Conservation (phyloP, 2,329 filamentous ascomycete genomes). For the Delphinella strobiligena region DNA sequence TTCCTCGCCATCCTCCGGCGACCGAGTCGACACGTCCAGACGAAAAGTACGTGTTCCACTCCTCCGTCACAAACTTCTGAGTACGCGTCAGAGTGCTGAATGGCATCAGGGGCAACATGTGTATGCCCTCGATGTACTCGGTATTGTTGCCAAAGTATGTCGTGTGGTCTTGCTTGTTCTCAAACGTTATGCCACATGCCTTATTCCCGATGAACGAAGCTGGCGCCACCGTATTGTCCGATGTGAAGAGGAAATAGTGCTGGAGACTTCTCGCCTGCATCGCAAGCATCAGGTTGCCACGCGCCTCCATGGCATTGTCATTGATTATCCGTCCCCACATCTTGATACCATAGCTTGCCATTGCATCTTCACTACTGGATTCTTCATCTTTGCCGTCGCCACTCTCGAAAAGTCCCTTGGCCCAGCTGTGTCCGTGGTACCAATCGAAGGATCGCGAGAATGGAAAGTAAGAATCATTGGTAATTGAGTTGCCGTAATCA, state of each 20-base stretch:
- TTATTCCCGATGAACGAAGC: slow-evolving; percentile 70
- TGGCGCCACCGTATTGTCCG: slow-evolving; percentile 60
- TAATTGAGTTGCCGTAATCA: slow-evolving; percentile 67
- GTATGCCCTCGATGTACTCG: slow-evolving; percentile 49
- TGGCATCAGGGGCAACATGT: slow-evolving; percentile 69
- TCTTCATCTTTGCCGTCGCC: slow-evolving; percentile 75
- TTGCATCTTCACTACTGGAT: slow-evolving; percentile 79
- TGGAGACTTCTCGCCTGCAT: slow-evolving; percentile 62
- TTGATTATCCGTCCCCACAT: slow-evolving; percentile 79
- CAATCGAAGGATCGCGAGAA: slow-evolving; percentile 80
- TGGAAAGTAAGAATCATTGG: slow-evolving; percentile 63
- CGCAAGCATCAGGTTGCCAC: slow-evolving; percentile 71
- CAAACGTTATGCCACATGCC: slow-evolving; percentile 60
- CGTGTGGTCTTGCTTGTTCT: slow-evolving; percentile 89
- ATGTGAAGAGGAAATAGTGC: slow-evolving; percentile 71
- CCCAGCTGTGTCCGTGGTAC: slow-evolving; percentile 67
- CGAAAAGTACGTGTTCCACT: slow-evolving; percentile 72
- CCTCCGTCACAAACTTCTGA: slow-evolving; percentile 60
- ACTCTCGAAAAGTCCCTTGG: slow-evolving; percentile 61
- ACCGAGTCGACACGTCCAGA: slow-evolving; percentile 53
- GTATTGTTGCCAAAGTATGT: slow-evolving; percentile 63
- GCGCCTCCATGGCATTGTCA: slow-evolving; percentile 68
- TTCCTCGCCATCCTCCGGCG: slow-evolving; percentile 70
- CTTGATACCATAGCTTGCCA: slow-evolving; percentile 78
- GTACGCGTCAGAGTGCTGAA: slow-evolving; percentile 55